Evolutionary conservation across 2,329 filamentous ascomycete species (phyloP), one percentile per base, ranked within the genome.

Genomic region (Pezicula carpinea): DNA sequence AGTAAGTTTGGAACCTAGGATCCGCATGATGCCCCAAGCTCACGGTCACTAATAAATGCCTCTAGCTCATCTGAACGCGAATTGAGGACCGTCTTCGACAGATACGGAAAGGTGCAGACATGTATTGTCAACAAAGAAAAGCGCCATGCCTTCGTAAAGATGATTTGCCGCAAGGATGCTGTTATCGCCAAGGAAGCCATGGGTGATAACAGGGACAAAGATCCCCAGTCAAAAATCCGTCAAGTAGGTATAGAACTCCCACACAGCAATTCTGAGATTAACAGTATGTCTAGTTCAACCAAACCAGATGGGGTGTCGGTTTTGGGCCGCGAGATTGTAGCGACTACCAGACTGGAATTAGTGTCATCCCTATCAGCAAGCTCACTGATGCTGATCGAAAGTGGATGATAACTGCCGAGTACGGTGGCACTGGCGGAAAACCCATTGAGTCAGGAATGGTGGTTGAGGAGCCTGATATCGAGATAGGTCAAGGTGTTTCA

Each of bases 101-200:
- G 82, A 39, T 96, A 84, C 63, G 93, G 93, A 49, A 75, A 83
- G 44, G 93, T 99, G 4, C 93, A 99, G 68, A 96, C 92, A 1
- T 97, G 92, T 69, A 99, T 99, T 55, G 91, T 96, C 56, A 97
- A 99, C 71, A 87, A 89, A 61, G 93, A 99, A 63, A 99, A 97
- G 71, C 87, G 93, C 15, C 93, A 99, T 67, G 93, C 93, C 5
- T 99, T 99, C 65, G 92, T 99, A 61, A 99, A 99, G 71, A 99
- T 99, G 93, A 80, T 93, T 56, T 93, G 82, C 53, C 89, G 95
- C 32, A 77, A 82, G 52, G 89, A 96, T 66, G 92, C 93, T 13
- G 78, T 95, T 49, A 73, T 67, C 52, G 93, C 93, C 43, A 95
- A 95, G 64, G 80, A 86, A 32, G 88, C 83, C 43, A 96, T 97